Evolutionary conservation across 108 stramenopile genomes (phyloP).

Genomic region (Mediolabrus comicus): DNA sequence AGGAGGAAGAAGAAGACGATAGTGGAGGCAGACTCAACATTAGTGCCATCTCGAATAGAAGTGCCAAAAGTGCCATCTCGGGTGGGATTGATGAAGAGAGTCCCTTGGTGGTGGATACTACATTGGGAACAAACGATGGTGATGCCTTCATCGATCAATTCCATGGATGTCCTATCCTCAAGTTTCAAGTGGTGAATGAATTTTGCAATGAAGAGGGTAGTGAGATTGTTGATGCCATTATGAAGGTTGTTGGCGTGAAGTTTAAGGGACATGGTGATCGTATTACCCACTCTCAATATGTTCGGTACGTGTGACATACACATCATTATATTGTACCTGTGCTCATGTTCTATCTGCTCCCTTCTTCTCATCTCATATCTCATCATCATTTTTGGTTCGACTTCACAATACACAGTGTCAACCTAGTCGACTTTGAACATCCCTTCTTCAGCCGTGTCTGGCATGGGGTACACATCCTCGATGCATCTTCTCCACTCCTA

Average conservation of each 20-base stretch:
- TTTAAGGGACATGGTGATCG: constrained; percentile 16
- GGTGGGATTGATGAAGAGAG: neutral
- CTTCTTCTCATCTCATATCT: neutral
- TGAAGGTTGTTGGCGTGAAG: constrained; percentile 65
- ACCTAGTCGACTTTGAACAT: constrained; percentile 42
- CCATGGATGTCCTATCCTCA: constrained; percentile 68
- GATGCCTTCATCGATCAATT: constrained; percentile 26
- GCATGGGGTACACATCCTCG: constrained; percentile 34
- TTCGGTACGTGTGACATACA: constrained; percentile 10
- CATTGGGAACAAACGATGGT: neutral
- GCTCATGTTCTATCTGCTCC: too few species aligned
- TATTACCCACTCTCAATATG: constrained; percentile 30
- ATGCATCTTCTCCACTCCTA: constrained; percentile 31
- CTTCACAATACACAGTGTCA: constrained; percentile 3
- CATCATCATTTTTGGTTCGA: too few species aligned
- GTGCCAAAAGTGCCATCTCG: neutral
- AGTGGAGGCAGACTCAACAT: neutral
- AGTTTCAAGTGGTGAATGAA: constrained; percentile 74
- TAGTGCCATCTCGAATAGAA: neutral
- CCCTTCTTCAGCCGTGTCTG: constrained; percentile 42
- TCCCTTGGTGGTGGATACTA: neutral
- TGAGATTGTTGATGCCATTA: constrained; percentile 77
- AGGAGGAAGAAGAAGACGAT: neutral
- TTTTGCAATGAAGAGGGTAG: constrained; percentile 59
- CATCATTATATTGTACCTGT: too few species aligned